Evolutionary conservation across 306 rosid genomes (phyloP).

Genomic region (Nissolia schottii): DNA sequence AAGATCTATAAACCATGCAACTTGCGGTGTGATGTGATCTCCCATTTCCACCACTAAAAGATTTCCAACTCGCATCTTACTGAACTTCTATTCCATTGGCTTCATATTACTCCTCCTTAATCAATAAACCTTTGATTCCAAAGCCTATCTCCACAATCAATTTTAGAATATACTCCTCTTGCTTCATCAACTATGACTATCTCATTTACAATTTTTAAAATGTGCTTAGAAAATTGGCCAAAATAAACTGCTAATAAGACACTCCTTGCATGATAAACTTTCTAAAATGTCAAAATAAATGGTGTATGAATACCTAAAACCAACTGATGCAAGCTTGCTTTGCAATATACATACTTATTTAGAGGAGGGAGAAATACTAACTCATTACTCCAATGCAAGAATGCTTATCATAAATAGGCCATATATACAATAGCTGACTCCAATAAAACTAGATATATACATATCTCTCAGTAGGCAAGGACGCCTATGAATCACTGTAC

Average conservation of each 20-base stretch:
- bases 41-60: neutral
- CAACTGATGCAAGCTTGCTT: no score
- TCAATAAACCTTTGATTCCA: neutral
- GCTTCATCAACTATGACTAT: neutral
- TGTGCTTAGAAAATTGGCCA: no score
- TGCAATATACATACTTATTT: no score
- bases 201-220: neutral
- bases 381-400: neutral
- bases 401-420: neutral
- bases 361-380: no score
- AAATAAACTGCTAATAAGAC: no score
- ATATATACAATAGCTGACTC: neutral
- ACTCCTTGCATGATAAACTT: no score
- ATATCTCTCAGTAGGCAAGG: neutral
- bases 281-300: no score
- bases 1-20: neutral
- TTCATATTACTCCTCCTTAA: neutral
- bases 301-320: neutral
- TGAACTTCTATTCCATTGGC: neutral
- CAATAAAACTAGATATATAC: neutral
- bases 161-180: neutral
- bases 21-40: neutral
- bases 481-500: neutral
- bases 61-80: neutral
- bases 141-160: neutral